A percentile compares a stretch with the other conserved stretches of the same genome.
Conservation (phyloP, 192 early-diverging fungal genomes). For the Allomyces macrogynus region DNA sequence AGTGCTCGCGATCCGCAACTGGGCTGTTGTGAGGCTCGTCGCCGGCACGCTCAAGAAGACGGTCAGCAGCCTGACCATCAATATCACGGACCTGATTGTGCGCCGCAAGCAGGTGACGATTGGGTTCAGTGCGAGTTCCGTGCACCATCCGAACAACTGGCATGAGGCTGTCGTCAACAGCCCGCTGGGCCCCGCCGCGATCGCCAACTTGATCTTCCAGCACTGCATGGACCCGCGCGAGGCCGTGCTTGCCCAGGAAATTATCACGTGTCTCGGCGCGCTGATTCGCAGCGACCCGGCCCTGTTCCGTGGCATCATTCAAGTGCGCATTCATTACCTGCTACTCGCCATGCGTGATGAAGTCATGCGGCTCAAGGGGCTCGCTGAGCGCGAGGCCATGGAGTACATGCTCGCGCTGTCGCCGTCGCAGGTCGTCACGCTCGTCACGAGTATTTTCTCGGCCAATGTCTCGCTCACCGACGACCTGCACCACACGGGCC, state of each 20-base stretch:
- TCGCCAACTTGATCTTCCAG: constrained; percentile 45
- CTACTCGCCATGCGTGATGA: constrained; percentile 75
- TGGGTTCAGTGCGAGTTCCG: constrained; percentile 28
- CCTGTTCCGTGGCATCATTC: constrained; percentile 65
- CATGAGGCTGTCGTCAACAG: constrained; percentile 43
- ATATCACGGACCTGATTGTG: constrained; percentile 58
- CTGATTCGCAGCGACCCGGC: constrained; percentile 41
- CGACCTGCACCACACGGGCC: no score
- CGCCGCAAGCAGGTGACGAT: constrained; percentile 56
- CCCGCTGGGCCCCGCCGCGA: constrained; percentile 45
- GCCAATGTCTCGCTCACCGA: no score
- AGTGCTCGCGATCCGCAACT: constrained; percentile 44
- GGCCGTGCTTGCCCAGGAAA: constrained; percentile 62
- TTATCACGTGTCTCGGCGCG: constrained; percentile 56
- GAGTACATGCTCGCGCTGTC: constrained; percentile 53
- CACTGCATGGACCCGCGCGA: constrained; percentile 64
- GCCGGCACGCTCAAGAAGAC: constrained; percentile 54
- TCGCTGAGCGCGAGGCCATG: constrained; percentile 56
- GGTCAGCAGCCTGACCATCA: constrained; percentile 54
- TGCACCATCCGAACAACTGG: constrained; percentile 1
- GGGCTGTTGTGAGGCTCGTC: constrained; percentile 65
- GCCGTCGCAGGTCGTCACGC: constrained; percentile 57
- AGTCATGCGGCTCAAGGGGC: constrained; percentile 46
- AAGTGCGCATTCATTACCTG: constrained; percentile 59
- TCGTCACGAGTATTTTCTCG: constrained; percentile 37